Conservation (phyloP, 345 rosid species). For the Turritis glabra region DNA sequence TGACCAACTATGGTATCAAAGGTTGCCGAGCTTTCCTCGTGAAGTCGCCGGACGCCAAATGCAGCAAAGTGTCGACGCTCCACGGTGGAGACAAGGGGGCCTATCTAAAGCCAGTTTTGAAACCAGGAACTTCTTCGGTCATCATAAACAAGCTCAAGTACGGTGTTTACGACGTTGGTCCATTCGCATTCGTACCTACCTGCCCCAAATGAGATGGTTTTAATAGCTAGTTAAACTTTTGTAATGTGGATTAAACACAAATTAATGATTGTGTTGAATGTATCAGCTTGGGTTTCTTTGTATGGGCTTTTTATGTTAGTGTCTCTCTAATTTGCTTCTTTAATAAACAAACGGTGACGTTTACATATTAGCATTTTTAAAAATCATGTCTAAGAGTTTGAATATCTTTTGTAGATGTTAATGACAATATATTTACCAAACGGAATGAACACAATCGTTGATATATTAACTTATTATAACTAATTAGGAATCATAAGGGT, state of each 20-base stretch:
- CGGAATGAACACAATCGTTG: no score
- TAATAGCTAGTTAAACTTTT: slow-evolving; percentile 1
- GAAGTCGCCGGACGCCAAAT: slow-evolving; percentile 46
- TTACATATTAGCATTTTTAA: neutral
- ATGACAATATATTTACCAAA: no score
- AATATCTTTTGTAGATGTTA: neutral
- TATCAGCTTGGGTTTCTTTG: neutral
- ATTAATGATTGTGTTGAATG: slow-evolving; percentile 13
- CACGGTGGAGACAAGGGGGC: slow-evolving; percentile 59
- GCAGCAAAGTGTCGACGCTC: slow-evolving; percentile 51
- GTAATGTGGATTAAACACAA: neutral
- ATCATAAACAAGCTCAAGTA: slow-evolving; percentile 40
- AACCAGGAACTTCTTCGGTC: slow-evolving; percentile 4
- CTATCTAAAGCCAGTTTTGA: slow-evolving; percentile 45
- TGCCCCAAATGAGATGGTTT: slow-evolving; percentile 33
- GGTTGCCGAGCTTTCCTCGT: slow-evolving; percentile 56
- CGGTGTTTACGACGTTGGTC: slow-evolving; percentile 62
- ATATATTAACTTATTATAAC: no score
- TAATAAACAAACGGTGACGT: neutral
- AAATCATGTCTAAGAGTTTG: neutral
- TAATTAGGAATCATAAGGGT: no score
- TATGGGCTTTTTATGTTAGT: slow-evolving; percentile 7
- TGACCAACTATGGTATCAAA: slow-evolving; percentile 68
- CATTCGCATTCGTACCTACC: slow-evolving; percentile 64
- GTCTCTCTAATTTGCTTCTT: neutral